Evolutionary conservation across 2,329 filamentous ascomycete genomes (phyloP).

Genomic region (Daldinia sp.): DNA sequence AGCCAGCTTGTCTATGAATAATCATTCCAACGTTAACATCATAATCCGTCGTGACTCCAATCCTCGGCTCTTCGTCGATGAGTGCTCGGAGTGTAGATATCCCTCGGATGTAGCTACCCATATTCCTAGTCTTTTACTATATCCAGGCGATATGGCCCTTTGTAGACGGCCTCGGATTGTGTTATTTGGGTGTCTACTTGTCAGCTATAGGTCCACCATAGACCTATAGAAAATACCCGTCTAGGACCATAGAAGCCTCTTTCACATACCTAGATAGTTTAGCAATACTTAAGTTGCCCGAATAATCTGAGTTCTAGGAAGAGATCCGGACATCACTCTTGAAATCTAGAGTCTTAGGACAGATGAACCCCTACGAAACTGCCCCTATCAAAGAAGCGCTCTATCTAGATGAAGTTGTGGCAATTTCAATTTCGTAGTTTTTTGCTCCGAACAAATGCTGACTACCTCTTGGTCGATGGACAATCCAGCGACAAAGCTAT

Average conservation of each 20-base stretch:
- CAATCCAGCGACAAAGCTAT: constrained; percentile 29
- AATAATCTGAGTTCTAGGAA: neutral
- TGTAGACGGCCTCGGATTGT: neutral
- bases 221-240: neutral
- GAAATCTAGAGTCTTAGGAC: neutral
- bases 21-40: neutral
- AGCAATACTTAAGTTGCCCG: too few relatives aligned
- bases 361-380: neutral
- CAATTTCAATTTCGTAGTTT: constrained; percentile 38
- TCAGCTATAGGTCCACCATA: neutral
- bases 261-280: neutral
- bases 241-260: neutral
- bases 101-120: neutral
- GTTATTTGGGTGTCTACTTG: neutral
- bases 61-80: neutral
- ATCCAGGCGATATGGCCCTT: neutral
- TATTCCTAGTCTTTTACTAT: neutral
- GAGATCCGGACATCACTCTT: neutral
- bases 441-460: constrained; percentile 34
- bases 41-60: neutral
- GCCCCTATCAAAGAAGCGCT: neutral
- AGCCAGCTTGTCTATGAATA: neutral
- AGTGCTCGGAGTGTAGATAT: neutral
- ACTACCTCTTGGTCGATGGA: constrained; percentile 35
- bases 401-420: constrained; percentile 12